Percentiles rank a stretch among this genome's conserved stretches.
Evolutionary conservation across 305 asterid species (phyloP).

Genomic region (Fraxinus floribunda): DNA sequence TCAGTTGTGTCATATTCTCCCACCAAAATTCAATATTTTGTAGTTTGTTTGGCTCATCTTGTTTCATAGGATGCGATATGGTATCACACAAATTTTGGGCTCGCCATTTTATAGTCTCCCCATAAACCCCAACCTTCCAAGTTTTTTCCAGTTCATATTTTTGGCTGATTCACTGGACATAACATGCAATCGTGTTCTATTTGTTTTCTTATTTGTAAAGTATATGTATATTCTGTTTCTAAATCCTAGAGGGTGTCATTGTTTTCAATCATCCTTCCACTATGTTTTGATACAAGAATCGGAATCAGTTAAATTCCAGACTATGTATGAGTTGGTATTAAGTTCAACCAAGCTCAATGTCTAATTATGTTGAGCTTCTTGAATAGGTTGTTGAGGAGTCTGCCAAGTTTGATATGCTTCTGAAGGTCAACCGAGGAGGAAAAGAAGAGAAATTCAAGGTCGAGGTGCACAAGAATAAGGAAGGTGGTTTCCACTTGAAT

Average conservation of each 20-base stretch:
- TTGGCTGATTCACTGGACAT: neutral
- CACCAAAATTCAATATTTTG: neutral
- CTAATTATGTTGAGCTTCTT: conserved; percentile 8
- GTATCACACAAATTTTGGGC: neutral
- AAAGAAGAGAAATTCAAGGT: conserved; percentile 80
- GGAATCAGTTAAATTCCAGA: neutral
- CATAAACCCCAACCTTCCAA: neutral
- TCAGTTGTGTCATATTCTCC: neutral
- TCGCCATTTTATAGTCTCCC: neutral
- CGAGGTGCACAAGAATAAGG: conserved; percentile 62
- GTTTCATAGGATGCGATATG: neutral
- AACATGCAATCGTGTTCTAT: neutral
- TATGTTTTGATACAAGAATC: neutral
- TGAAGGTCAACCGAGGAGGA: conserved; percentile 72
- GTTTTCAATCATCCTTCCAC: neutral
- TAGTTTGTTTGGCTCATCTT: neutral
- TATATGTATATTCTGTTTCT: neutral
- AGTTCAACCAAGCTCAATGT: neutral
- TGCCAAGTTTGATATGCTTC: conserved; percentile 72
- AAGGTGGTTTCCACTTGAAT: conserved; percentile 69
- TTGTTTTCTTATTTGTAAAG: neutral
- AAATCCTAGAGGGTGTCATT: neutral
- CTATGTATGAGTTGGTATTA: neutral
- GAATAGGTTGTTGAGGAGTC: conserved; percentile 53
- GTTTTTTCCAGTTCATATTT: neutral